These are phyloP conservation scores for Neofusicoccum kwambonambiense DNA, from an alignment of 2,329 filamentous ascomycete species.

Conservation along the genomic window DNA sequence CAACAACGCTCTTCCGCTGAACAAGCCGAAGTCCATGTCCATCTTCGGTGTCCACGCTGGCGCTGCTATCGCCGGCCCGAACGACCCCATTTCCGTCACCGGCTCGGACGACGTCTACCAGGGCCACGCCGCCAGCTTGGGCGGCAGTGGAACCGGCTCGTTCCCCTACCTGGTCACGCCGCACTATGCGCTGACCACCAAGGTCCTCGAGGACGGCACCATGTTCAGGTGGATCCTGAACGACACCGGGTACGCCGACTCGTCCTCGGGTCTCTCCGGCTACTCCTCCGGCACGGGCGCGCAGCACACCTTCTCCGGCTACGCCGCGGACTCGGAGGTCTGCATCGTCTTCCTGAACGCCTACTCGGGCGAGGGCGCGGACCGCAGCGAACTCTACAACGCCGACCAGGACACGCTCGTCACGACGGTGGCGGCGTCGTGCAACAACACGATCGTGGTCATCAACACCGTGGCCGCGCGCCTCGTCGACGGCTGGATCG, in stretches of 20 bases:
- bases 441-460: constrained; percentile 66
- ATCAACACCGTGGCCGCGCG: constrained; percentile 40
- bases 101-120: constrained; percentile 35
- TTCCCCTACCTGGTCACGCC: constrained; percentile 41
- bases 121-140: constrained; percentile 45
- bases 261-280: not conserved
- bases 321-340: constrained; percentile 4
- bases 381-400: constrained; percentile 17
- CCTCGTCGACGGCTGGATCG: constrained; percentile 18
- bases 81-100: constrained; percentile 26
- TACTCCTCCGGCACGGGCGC: constrained; percentile 5
- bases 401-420: constrained; percentile 56
- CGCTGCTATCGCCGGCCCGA: constrained; percentile 50
- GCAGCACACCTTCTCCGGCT: constrained; percentile 20
- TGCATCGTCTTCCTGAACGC: constrained; percentile 20
- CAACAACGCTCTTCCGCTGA: constrained; percentile 52
- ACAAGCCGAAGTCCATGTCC: constrained; percentile 48
- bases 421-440: constrained; percentile 67
- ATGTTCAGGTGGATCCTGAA: constrained; percentile 14
- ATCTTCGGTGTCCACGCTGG: constrained; percentile 52
- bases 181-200: constrained; percentile 41
- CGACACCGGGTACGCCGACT: constrained; percentile 10
- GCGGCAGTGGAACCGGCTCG: constrained; percentile 43
- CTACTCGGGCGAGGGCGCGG: constrained; percentile 16
- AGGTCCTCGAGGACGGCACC: constrained; percentile 15